Evolutionary conservation across 139 green algal species (phyloP).

Genomic region (Haematococcus lacustris): DNA sequence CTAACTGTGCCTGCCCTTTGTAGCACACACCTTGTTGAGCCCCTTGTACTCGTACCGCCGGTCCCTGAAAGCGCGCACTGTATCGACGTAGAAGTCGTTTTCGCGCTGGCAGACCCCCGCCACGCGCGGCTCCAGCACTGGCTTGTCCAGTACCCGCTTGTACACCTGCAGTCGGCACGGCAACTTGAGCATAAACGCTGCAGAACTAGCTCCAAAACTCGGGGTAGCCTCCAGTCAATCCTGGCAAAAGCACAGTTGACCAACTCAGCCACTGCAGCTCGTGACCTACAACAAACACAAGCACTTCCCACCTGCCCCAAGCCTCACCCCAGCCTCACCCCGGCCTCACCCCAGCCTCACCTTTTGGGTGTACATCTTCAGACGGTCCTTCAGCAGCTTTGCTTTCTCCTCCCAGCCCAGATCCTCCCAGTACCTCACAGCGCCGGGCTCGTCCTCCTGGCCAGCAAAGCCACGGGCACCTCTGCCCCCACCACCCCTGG

Average conservation of each 20-base stretch:
- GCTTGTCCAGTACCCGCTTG: slow-evolving; percentile 94
- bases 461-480: not conserved
- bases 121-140: slow-evolving; percentile 65
- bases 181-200: not conserved
- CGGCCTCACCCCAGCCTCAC: slow-evolving; percentile 30
- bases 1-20: not conserved
- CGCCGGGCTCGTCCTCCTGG: not conserved
- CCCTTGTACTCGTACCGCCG: slow-evolving; percentile 98
- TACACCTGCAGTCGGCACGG: slow-evolving; percentile 65
- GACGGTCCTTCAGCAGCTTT: slow-evolving; percentile 78
- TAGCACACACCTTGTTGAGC: slow-evolving; percentile 52
- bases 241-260: not conserved
- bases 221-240: no score
- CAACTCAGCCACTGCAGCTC: not conserved
- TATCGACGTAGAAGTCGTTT: slow-evolving; percentile 90
- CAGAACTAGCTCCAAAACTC: no score
- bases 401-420: slow-evolving; percentile 44
- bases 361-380: slow-evolving; percentile 95
- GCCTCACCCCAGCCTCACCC: not conserved
- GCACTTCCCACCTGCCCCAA: not conserved
- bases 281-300: not conserved
- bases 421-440: slow-evolving; percentile 32
- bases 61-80: slow-evolving; percentile 81
- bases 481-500: slow-evolving; percentile 77
- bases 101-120: slow-evolving; percentile 91